Conservation (phyloP, 805 yeast species). For the Spathaspora hagerdaliae region DNA sequence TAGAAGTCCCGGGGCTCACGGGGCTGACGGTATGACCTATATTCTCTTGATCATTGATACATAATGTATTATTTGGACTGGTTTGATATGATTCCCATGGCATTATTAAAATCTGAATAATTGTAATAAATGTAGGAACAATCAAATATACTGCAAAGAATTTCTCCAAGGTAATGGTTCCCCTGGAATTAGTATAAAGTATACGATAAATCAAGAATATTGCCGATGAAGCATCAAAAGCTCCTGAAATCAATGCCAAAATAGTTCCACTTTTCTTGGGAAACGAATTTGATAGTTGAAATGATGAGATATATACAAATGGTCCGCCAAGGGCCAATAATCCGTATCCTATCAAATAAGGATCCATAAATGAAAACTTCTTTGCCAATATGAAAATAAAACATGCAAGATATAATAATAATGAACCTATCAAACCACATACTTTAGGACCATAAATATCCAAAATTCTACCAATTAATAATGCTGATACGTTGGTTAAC, state of each 20-base stretch:
- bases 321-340: constrained; percentile 58
- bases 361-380: constrained; percentile 29
- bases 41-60: constrained; percentile 18
- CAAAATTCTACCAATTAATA: constrained; percentile 45
- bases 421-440: constrained; percentile 51
- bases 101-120: constrained; percentile 46
- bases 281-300: constrained; percentile 55
- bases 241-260: constrained; percentile 53
- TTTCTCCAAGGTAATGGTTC: constrained; percentile 34
- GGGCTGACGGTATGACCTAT: neutral
- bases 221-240: constrained; percentile 57
- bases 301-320: constrained; percentile 51
- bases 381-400: constrained; percentile 42
- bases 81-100: constrained; percentile 48
- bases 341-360: constrained; percentile 49
- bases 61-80: constrained; percentile 22
- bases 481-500: constrained; percentile 51
- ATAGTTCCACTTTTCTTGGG: constrained; percentile 51
- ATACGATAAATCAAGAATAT: constrained; percentile 47
- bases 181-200: constrained; percentile 29
- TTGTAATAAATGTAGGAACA: constrained; percentile 47
- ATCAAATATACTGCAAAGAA: constrained; percentile 46
- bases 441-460: constrained; percentile 50
- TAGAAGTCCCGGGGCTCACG: too few species aligned
- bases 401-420: constrained; percentile 43